Percentiles rank a stretch among this genome's conserved stretches.
phyloP scores from a whole-genome alignment of 2,329 filamentous ascomycete genomes.

The Exophiala alcalophila region DNA sequence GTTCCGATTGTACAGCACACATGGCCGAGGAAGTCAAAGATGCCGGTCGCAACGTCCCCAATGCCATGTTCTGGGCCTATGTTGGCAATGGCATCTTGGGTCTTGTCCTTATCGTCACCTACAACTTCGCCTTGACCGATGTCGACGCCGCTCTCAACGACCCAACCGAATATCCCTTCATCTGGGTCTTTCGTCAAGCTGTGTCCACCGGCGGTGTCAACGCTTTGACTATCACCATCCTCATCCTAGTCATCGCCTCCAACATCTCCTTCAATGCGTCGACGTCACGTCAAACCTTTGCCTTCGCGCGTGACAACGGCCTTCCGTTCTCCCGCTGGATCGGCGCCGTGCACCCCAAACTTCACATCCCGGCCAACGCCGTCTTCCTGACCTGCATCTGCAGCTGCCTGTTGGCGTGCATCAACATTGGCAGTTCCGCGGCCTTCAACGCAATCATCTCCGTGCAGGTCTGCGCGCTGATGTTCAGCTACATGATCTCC shows the following conservation, averaged over 20 bases:
- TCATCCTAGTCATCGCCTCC: conserved; percentile 41
- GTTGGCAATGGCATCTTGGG: conserved; percentile 45
- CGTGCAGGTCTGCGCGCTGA: conserved; percentile 47
- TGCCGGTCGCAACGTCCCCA: conserved; percentile 45
- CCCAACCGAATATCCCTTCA: conserved; percentile 45
- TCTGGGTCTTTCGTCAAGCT: conserved; percentile 45
- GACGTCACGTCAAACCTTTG: conserved; percentile 42
- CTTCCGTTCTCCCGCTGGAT: conserved; percentile 44
- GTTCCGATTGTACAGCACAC: conserved; percentile 34
- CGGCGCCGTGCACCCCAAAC: conserved; percentile 19
- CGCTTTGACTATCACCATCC: conserved; percentile 41
- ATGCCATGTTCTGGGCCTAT: conserved; percentile 42
- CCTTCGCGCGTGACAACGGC: conserved; percentile 45
- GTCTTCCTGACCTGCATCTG: conserved; percentile 20
- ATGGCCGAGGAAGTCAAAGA: conserved; percentile 51
- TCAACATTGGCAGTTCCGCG: conserved; percentile 26
- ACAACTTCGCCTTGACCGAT: conserved; percentile 39
- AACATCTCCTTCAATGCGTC: conserved; percentile 40
- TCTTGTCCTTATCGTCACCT: conserved; percentile 45
- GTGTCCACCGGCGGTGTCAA: conserved; percentile 32
- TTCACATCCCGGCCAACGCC: conserved; percentile 27
- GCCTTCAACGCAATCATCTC: conserved; percentile 37
- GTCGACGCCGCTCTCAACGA: conserved; percentile 39
- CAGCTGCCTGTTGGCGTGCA: conserved; percentile 19
- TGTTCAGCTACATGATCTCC: conserved; percentile 51